phyloP scores from a whole-genome alignment of 1,139 yeast species.

The Hemisphaericaspora subhashii region DNA sequence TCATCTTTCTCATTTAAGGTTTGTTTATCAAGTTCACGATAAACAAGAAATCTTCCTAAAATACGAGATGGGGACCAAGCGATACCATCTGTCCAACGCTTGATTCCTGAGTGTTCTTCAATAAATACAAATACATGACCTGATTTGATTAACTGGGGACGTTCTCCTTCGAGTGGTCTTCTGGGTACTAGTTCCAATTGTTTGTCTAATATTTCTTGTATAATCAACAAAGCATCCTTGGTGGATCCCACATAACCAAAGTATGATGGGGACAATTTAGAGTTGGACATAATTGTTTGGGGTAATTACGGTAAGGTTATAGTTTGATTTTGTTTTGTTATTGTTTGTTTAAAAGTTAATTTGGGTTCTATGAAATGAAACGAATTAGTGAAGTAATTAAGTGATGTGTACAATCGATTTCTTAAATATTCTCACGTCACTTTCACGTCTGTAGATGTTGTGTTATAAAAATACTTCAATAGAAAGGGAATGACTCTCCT shows the following conservation, averaged over 20 bases:
- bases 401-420: too few relatives aligned
- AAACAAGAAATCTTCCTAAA: conserved; percentile 77
- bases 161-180: conserved; percentile 81
- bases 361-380: too few relatives aligned
- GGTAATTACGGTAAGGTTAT: background rate
- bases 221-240: conserved; percentile 77
- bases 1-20: conserved; percentile 35
- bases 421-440: background rate
- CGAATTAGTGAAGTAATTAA: too few relatives aligned
- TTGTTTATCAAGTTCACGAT: conserved; percentile 70
- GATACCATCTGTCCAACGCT: conserved; percentile 93
- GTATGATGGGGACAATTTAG: conserved; percentile 57
- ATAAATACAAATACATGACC: conserved; percentile 85
- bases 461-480: background rate
- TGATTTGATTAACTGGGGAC: conserved; percentile 61
- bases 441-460: background rate
- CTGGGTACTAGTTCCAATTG: conserved; percentile 66
- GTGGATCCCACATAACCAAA: conserved; percentile 79
- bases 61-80: conserved; percentile 92
- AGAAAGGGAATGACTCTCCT: background rate
- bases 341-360: too few relatives aligned
- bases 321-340: too few relatives aligned
- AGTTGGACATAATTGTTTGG: conserved; percentile 20
- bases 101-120: conserved; percentile 80
- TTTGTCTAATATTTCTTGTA: conserved; percentile 72